Evolutionary conservation across 2,329 filamentous ascomycete genomes (phyloP).

Genomic region (Cladosporium cucumerinum): DNA sequence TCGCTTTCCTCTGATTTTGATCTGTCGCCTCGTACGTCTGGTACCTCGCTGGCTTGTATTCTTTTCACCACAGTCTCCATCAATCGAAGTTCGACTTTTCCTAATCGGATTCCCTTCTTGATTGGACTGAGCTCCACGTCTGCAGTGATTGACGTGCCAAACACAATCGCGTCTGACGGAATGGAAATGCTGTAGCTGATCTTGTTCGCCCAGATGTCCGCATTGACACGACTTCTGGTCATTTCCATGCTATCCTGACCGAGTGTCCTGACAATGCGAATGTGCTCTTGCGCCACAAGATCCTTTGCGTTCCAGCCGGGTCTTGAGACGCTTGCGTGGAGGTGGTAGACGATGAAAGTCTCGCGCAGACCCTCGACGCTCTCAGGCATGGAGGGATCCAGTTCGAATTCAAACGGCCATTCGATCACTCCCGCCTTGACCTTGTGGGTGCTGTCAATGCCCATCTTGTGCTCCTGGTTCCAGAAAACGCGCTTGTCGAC

Average conservation of each 20-base stretch:
- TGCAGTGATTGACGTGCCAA: constrained; percentile 79
- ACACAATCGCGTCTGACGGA: constrained; percentile 89
- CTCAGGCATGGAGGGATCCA: constrained; percentile 60
- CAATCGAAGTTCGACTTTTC: constrained; percentile 76
- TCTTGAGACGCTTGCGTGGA: constrained; percentile 84
- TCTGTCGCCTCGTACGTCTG: constrained; percentile 30
- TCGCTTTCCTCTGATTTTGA: constrained; percentile 37
- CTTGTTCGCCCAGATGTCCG: constrained; percentile 98
- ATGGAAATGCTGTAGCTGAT: constrained; percentile 92
- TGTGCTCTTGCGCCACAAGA: constrained; percentile 69
- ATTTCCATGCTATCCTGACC: constrained; percentile 67
- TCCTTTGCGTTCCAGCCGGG: constrained; percentile 82
- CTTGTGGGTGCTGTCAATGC: constrained; percentile 48
- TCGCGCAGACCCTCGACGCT: constrained; percentile 86
- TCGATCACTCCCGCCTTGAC: constrained; percentile 49
- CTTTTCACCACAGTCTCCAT: constrained; percentile 66
- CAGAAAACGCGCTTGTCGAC: constrained; percentile 47
- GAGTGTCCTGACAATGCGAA: constrained; percentile 48
- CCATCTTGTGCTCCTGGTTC: constrained; percentile 44
- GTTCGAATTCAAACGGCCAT: constrained; percentile 50
- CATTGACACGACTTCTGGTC: constrained; percentile 56
- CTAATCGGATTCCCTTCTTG: constrained; percentile 81
- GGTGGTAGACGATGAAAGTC: constrained; percentile 81
- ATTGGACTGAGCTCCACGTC: constrained; percentile 85
- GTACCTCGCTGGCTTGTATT: constrained; percentile 34